phyloP scores from a whole-genome alignment of 176 grass and related monocot genomes.

The Luzula sylvatica region DNA sequence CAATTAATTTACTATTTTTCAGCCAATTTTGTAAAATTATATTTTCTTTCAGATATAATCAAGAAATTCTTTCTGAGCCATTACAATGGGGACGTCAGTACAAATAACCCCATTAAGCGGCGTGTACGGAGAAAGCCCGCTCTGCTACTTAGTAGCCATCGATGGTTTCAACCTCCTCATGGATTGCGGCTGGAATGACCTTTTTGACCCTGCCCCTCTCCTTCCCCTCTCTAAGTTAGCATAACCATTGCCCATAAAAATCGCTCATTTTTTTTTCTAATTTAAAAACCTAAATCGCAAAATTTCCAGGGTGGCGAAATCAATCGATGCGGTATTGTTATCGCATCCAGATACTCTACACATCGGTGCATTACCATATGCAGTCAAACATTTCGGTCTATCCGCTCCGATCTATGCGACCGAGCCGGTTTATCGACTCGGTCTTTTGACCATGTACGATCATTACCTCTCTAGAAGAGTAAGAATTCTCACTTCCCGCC shows the following conservation, averaged over 20 bases:
- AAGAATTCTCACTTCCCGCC: no score
- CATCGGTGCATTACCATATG: slow-evolving; percentile 95
- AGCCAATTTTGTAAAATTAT: no score
- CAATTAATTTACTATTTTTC: no score
- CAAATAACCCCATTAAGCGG: slow-evolving; percentile 81
- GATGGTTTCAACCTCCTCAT: slow-evolving; percentile 90
- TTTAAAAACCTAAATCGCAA: no score
- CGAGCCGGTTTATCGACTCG: slow-evolving; percentile 91
- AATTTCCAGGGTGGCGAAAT: slow-evolving; percentile 53
- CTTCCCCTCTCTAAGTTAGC: slow-evolving; percentile 60
- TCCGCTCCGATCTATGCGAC: slow-evolving; percentile 86
- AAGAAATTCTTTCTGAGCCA: slow-evolving; percentile 4
- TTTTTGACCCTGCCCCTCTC: slow-evolving; percentile 71
- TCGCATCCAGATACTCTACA: slow-evolving; percentile 89
- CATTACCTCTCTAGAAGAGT: slow-evolving; percentile 78
- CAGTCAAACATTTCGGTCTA: slow-evolving; percentile 72
- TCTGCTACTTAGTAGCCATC: slow-evolving; percentile 72
- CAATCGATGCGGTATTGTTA: slow-evolving; percentile 71
- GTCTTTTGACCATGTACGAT: slow-evolving; percentile 96
- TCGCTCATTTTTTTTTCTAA: no score
- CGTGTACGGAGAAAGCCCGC: slow-evolving; percentile 59
- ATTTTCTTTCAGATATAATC: no score
- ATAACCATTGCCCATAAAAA: no score
- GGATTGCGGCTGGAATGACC: slow-evolving; percentile 97
- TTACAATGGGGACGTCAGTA: slow-evolving; percentile 76